phyloP scores from a whole-genome alignment of 768 basidiomycete species.

The Panellus pusillus region DNA sequence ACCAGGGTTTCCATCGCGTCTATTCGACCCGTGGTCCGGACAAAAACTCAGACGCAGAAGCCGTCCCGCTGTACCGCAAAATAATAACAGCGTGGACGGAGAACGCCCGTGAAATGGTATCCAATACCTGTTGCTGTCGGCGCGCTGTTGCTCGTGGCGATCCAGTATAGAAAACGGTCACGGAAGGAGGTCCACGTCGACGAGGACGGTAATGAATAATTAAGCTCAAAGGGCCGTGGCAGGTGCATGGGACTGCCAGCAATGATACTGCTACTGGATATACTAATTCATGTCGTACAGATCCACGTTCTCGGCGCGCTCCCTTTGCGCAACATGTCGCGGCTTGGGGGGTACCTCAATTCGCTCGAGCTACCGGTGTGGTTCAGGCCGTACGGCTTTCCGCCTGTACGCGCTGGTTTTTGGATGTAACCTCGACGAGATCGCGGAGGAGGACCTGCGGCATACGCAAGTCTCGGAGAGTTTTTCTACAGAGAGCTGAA shows the following conservation, averaged over 20 bases:
- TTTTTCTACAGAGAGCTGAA: conserved; percentile 94
- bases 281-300: conserved; percentile 36
- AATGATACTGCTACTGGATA: neutral
- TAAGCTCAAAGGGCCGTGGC: conserved; percentile 88
- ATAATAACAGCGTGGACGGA: conserved; percentile 77
- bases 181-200: conserved; percentile 72
- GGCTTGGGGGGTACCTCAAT: conserved; percentile 96
- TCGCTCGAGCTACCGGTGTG: conserved; percentile 91
- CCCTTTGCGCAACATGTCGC: conserved; percentile 92
- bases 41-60: conserved; percentile 23
- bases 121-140: conserved; percentile 90
- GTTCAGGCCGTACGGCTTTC: conserved; percentile 90
- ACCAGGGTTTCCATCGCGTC: conserved; percentile 19
- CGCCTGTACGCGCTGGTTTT: conserved; percentile 85
- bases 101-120: conserved; percentile 94
- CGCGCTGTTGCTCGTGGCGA: conserved; percentile 77
- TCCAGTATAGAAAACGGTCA: conserved; percentile 72
- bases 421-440: conserved; percentile 92
- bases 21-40: conserved; percentile 19
- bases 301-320: conserved; percentile 97
- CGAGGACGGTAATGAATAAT: conserved; percentile 83
- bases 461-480: conserved; percentile 85
- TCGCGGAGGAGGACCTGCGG: conserved; percentile 76
- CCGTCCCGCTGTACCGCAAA: conserved; percentile 55
- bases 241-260: conserved; percentile 50